Evolutionary conservation across 805 yeast species (phyloP), one percentile per base, ranked within the genome.

Genomic region (Myxozyma melibiosi): DNA sequence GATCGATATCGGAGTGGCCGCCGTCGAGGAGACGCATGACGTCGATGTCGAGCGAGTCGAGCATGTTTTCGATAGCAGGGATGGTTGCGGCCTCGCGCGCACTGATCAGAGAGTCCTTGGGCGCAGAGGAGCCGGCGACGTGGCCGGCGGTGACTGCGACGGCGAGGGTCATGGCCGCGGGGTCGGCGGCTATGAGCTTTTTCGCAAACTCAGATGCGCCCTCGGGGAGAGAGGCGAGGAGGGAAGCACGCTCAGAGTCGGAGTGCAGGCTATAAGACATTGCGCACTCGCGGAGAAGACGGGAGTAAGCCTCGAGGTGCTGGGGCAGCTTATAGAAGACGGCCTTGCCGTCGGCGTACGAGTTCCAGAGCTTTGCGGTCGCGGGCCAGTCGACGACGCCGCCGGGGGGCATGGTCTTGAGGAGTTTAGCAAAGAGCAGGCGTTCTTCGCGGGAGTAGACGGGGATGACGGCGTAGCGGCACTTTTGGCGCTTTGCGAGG

Each of bases 361-460:
- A n/a, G 37, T 57, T 57, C 61, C 61, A 57, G 37, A 27, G 41
- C 30, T 38, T 39, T 11, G 61, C 54, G 27, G 46, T 33, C 16
- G 33, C 40, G 8, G 20, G 24, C 53, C 55, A 57, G 54, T 47
- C 52, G 11, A 44, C 38, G 27, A 30, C 14, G 46, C 33, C 40
- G 34, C 16, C 41, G 20, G 38, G 39, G n/a, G 42, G 41, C 38
- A 38, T 28, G 40, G 53, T 51, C 46, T 31, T 30, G 44, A 57
- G 35, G 25, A 48, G 27, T 28, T 53, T 44, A 11, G 61, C 57
- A 22, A 57, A 57, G 14, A 57, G 51, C 30, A 37, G 45, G n/a
- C 61, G 61, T 42, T 57, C 61, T 25, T 52, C 61, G n/a, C 51
- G 55, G 22, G 61, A 44, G 47, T 57, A 57, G 31, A 57, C 54